Base-by-base conservation (phyloP, 371 early-diverging fungal genomes). In the Mucor velutinosus region DNA sequence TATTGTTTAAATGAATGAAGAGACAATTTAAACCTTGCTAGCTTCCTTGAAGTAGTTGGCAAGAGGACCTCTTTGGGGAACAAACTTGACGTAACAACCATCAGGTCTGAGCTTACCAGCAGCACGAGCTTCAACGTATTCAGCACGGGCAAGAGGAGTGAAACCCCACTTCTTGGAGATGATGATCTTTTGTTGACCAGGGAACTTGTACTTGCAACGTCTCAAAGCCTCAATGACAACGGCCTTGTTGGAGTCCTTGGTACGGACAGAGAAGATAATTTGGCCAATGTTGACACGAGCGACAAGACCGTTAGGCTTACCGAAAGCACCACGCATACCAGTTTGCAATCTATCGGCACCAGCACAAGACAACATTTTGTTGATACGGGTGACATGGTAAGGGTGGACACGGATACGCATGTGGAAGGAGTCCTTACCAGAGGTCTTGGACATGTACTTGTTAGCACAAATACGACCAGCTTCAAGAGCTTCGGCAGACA, bases 331-430 rank as follows among this genome's bases (percentile, higher is more conserved):
- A 89, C 99, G 96, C 99, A 99, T 99, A 92, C 99, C 99, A 73
- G 96, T 96, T 89, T 99, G 99, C 77, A 99, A 93, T 88, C 99
- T 89, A 94, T 99, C 99, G 77, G 99, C 99, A 89, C 99, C 99
- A 79, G 99, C 99, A 88, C 99, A 99, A 73, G 99, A 99, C 93
- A 99, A 94, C 99, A 99, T 99, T 91, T 99, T 99, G 94, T 99
- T 99, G 94, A 99, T 99, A 83, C 99, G 97, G 75, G 99, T 86
- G 64, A 99, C 99, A 90, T 99, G 99, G 93, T 93, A 98, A 58
- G 99, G 99, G 87, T 99, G 99, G 75, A 99, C 98, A 77, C 98
- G 95, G 65, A 99, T 89, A 78, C 99, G 93, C 94, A 99, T 88
- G 90, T 99, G 99, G 98, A 99, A 99, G 64, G 98, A 95, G 76